Percentiles rank a stretch among this genome's conserved stretches.
Evolutionary conservation across 2,329 filamentous ascomycete genomes (phyloP).

Genomic region (Akanthomyces uredinophilus): DNA sequence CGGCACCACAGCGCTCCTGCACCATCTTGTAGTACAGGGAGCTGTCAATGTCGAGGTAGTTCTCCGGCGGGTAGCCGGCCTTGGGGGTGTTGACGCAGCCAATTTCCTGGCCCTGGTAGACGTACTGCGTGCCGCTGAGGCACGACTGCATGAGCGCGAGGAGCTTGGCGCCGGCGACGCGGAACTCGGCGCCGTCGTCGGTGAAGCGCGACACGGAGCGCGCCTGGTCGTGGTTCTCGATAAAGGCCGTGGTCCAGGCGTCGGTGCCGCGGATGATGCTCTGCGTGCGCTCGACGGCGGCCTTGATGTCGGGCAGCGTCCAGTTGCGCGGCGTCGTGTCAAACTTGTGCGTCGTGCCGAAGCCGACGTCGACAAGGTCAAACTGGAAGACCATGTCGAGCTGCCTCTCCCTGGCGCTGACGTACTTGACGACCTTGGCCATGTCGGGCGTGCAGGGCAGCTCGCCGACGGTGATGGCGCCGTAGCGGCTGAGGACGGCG

Average conservation of each 20-base stretch:
- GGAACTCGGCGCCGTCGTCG: constrained; percentile 42
- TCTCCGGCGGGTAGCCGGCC: constrained; percentile 54
- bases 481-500: constrained; percentile 53
- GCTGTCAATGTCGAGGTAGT: constrained; percentile 44
- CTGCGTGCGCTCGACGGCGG: constrained; percentile 45
- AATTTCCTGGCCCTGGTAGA: constrained; percentile 65
- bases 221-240: constrained; percentile 62
- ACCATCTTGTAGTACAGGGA: constrained; percentile 35
- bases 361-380: constrained; percentile 57
- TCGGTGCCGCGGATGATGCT: constrained; percentile 47
- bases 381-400: constrained; percentile 68
- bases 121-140: constrained; percentile 56
- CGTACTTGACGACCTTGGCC: constrained; percentile 52
- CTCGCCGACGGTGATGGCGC: constrained; percentile 67
- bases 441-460: constrained; percentile 58
- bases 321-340: constrained; percentile 43
- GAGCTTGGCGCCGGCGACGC: constrained; percentile 51
- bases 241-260: constrained; percentile 59
- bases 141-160: constrained; percentile 49
- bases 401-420: constrained; percentile 52
- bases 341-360: constrained; percentile 46
- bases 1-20: constrained; percentile 23
- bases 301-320: constrained; percentile 44
- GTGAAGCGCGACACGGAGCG: constrained; percentile 53
- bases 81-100: constrained; percentile 57